These are phyloP conservation scores for Coemansia guatemalensis DNA, from an alignment of 192 early-diverging fungal genomes.

Conservation along the genomic window DNA sequence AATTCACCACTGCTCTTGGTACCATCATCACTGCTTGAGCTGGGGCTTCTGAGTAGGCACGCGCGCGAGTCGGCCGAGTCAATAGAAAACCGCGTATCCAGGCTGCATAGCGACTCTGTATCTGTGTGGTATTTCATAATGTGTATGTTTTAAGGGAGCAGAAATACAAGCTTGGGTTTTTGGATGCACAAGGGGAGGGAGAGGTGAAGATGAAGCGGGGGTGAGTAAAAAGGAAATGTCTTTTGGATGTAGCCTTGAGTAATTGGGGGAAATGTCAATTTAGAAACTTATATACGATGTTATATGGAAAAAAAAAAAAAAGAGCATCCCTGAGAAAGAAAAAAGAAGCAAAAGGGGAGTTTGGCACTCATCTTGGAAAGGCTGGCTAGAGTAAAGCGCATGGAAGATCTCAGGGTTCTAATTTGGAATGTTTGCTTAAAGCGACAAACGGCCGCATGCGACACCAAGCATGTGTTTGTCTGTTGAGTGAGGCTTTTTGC, in stretches of 20 bases:
- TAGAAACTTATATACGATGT: too few relatives aligned
- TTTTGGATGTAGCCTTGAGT: too few relatives aligned
- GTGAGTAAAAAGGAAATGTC: too few relatives aligned
- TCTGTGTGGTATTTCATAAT: constrained; percentile 6
- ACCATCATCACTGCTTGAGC: not conserved
- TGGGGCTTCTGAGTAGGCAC: constrained; percentile 15
- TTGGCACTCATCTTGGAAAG: not conserved
- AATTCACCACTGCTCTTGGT: not conserved
- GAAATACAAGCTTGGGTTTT: not conserved
- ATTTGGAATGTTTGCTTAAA: not conserved
- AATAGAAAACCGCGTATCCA: constrained; percentile 28
- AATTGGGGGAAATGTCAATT: too few relatives aligned
- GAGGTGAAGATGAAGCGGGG: not conserved
- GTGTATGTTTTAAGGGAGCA: not conserved
- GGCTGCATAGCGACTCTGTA: constrained; percentile 21
- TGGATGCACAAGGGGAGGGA: not conserved
- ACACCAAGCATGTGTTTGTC: not conserved
- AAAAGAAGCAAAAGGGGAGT: not conserved
- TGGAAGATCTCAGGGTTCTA: not conserved
- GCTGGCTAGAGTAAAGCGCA: not conserved
- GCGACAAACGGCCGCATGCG: not conserved
- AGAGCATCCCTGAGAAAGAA: not conserved
- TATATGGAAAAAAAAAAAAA: too few relatives aligned
- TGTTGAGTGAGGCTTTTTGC: not conserved
- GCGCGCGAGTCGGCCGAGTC: constrained; percentile 38